These are phyloP conservation scores for Diplodia intermedia DNA, from an alignment of 2,329 filamentous ascomycete species.

Conservation along the genomic window DNA sequence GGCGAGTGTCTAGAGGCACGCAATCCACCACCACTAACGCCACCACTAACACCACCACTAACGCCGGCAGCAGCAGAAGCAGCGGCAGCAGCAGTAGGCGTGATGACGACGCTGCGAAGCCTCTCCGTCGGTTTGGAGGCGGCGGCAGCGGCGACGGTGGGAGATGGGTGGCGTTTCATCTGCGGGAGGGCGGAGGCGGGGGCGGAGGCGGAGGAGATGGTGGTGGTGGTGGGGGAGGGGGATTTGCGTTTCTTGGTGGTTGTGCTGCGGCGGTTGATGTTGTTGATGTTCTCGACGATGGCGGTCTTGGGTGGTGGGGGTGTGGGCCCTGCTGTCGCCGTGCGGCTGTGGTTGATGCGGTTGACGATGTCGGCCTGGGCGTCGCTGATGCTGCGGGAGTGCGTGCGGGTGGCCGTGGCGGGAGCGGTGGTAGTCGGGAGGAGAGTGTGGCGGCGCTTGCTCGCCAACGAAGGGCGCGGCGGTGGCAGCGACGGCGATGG, in stretches of 20 bases:
- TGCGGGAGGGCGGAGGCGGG: background rate
- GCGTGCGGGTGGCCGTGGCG: background rate
- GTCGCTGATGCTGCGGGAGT: conserved; percentile 13
- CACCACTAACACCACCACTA: too few relatives aligned
- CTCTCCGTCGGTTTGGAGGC: background rate
- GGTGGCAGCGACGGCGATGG: background rate
- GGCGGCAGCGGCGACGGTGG: background rate
- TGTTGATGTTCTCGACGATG: background rate
- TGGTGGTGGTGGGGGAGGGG: background rate
- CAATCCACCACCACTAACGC: background rate
- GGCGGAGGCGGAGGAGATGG: background rate
- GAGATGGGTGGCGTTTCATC: background rate
- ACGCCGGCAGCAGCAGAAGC: background rate
- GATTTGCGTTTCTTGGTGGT: background rate
- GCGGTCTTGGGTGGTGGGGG: background rate
- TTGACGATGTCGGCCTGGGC: conserved; percentile 19
- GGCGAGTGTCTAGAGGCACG: background rate
- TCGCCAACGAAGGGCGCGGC: background rate
- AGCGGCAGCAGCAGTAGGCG: background rate
- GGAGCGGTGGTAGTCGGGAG: too few relatives aligned
- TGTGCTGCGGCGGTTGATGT: background rate
- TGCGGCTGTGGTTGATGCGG: background rate
- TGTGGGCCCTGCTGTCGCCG: background rate
- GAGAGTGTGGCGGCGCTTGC: background rate
- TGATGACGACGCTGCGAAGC: background rate